Evolutionary conservation across 176 grass and related monocot species (phyloP).

Genomic region (Zoysia pacifica): DNA sequence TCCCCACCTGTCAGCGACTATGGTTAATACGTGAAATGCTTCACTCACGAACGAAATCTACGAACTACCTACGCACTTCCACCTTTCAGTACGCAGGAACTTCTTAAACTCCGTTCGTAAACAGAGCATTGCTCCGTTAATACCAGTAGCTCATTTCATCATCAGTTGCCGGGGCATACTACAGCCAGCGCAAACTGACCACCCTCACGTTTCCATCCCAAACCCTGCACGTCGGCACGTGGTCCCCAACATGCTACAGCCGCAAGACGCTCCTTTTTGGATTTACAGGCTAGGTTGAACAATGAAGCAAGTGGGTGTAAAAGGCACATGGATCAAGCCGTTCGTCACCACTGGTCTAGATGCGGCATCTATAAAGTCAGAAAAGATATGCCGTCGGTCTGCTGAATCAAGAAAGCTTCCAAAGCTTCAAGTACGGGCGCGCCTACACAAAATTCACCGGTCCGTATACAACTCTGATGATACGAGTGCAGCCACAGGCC

Average conservation of each 20-base stretch:
- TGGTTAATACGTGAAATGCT: too few species aligned
- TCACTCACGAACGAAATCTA: too few species aligned
- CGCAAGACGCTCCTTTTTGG: not conserved
- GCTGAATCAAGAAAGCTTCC: not conserved
- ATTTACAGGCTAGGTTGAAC: not conserved
- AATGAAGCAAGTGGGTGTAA: not conserved
- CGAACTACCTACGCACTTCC: too few species aligned
- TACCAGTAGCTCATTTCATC: not conserved
- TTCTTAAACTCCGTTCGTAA: too few species aligned
- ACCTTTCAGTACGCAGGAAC: too few species aligned
- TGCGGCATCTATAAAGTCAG: not conserved
- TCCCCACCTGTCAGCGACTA: not conserved
- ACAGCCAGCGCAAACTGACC: not conserved
- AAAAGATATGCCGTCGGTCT: conserved; percentile 9
- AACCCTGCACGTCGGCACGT: not conserved
- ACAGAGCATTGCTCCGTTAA: not conserved
- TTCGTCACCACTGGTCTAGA: not conserved
- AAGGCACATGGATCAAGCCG: not conserved
- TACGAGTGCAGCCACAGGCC: not conserved
- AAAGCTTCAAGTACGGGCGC: not conserved
- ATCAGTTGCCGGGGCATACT: not conserved
- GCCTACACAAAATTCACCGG: not conserved
- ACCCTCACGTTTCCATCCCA: not conserved
- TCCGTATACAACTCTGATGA: not conserved
- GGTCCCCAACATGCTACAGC: not conserved